Conservation (phyloP, 352 stramenopile genomes). For the Thraustochytrium striatum region DNA sequence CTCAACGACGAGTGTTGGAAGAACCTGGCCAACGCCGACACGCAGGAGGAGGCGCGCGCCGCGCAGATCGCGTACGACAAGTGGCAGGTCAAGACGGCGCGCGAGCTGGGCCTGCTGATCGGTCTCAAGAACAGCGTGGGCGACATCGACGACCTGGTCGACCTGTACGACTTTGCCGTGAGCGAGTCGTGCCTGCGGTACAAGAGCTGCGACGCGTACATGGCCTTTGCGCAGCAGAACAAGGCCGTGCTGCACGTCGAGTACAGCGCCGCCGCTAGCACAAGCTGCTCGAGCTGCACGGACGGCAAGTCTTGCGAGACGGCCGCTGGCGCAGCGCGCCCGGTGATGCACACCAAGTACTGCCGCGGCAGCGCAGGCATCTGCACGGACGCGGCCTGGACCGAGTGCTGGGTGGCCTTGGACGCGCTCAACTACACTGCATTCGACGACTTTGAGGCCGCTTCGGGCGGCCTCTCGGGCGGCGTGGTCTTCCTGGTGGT, state of each 20-base stretch:
- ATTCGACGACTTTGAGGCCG: neutral
- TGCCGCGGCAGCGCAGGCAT: neutral
- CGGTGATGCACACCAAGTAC: constrained; percentile 13
- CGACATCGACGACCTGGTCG: constrained; percentile 57
- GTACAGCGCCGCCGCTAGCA: constrained; percentile 52
- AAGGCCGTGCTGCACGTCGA: constrained; percentile 66
- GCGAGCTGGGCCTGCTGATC: constrained; percentile 58
- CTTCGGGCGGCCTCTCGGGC: neutral
- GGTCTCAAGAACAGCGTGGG: constrained; percentile 63
- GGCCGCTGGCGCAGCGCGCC: neutral
- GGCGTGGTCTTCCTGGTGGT: neutral
- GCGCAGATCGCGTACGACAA: constrained; percentile 61
- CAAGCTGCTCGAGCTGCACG: neutral
- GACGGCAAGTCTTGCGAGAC: neutral
- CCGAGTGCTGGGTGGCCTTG: constrained; percentile 9
- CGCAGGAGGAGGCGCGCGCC: constrained; percentile 54
- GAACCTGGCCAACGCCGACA: constrained; percentile 56
- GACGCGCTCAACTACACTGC: neutral
- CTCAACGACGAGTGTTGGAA: constrained; percentile 26
- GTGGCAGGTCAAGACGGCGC: constrained; percentile 58
- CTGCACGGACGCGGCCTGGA: neutral
- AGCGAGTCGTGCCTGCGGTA: constrained; percentile 64
- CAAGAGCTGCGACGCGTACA: constrained; percentile 58
- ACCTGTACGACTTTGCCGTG: constrained; percentile 62
- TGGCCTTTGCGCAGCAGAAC: constrained; percentile 58